Base-by-base conservation (phyloP, 2,329 filamentous ascomycete species). In the Paradendryphiella salina region DNA sequence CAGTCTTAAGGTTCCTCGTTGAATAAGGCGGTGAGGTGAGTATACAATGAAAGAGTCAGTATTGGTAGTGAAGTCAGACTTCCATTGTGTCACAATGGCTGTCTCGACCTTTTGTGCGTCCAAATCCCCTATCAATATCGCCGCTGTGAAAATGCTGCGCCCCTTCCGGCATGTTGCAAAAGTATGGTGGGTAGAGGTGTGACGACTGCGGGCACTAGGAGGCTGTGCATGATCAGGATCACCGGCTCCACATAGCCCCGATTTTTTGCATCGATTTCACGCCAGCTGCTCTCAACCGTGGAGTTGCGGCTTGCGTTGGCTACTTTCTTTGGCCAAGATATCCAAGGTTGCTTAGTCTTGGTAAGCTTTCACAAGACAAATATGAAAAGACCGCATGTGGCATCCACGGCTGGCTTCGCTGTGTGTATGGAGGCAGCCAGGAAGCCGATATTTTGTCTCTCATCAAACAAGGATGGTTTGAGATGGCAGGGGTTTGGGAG, bases 231-330 rank as follows among this genome's bases (percentile, higher is more conserved):
- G 47, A 47, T 55, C 49, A 49, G 44, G 52, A 52, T 48, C 44
- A 44, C 17, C 49, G 35, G 49, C 45, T 43, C 48, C 45, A 51
- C 49, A 20, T 9, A n/a, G 43, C 13, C 42, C 52, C 44, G 39
- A 29, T 52, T 52, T 39, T 36, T 21, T 37, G 44, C 31, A 35
- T 33, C 33, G 36, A 48, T 15, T 44, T 40, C 21, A 38, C 39
- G 40, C 44, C 34, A 34, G 18, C 20, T 18, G 21, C 38, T 80
- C 36, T 26, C 44, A 47, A 21, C 18, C 17, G 41, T 38, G 37
- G 38, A 38, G 44, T 48, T 37, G 37, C 43, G 14, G 20, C 10
- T 32, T 46, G 36, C 29, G 14, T 14, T 36, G 32, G 36, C 17
- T 31, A 23, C 14, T 28, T 15, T 46, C n/a, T 18, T 32, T 29